Conservation (phyloP, 805 yeast species). For the Candida taoyuanica region DNA sequence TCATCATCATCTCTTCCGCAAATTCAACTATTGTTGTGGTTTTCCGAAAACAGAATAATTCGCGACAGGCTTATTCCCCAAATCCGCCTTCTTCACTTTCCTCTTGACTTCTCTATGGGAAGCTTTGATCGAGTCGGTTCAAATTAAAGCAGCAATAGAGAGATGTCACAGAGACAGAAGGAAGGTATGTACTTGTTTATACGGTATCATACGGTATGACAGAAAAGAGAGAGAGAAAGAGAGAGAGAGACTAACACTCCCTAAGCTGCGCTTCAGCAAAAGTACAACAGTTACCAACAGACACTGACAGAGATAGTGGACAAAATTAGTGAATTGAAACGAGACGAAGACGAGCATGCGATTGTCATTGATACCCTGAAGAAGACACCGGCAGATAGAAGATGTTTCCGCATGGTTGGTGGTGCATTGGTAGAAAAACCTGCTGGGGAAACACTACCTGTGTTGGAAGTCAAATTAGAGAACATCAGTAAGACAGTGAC, state of each 20-base stretch:
- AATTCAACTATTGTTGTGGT: too few species aligned
- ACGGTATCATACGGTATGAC: not conserved
- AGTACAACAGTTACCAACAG: conserved; percentile 48
- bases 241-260: conserved; percentile 1
- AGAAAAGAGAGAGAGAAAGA: too few species aligned
- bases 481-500: conserved; percentile 39
- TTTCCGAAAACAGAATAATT: too few species aligned
- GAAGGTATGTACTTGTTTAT: conserved; percentile 6
- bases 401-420: conserved; percentile 90
- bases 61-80: too few species aligned
- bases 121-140: too few species aligned
- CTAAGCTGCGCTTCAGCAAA: conserved; percentile 34
- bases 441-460: conserved; percentile 69
- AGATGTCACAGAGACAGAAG: conserved; percentile 13
- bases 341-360: conserved; percentile 43
- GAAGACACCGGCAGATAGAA: conserved; percentile 52
- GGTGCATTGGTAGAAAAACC: conserved; percentile 83
- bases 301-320: conserved; percentile 41
- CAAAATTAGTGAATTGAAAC: conserved; percentile 44
- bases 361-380: conserved; percentile 57
- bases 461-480: conserved; percentile 49
- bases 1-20: too few species aligned
- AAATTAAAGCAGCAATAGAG: not conserved
- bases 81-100: too few species aligned
- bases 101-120: too few species aligned